Conservation (phyloP, 2,329 filamentous ascomycete genomes). For the Trichothecium sympodiale region DNA sequence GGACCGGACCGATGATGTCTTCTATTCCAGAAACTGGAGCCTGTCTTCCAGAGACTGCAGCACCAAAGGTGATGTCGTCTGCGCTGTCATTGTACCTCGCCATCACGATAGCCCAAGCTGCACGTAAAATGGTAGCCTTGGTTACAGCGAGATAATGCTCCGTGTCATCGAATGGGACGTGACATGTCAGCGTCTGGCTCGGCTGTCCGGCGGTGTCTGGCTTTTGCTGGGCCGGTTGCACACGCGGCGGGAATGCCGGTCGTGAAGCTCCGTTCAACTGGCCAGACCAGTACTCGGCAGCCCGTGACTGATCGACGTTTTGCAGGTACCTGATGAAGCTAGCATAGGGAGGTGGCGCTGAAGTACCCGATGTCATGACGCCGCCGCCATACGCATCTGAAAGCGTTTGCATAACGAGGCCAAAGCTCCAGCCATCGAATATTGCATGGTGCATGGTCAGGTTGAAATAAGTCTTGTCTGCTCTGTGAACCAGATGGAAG, state of each 20-base stretch:
- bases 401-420: conserved; percentile 3
- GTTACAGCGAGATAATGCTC: conserved; percentile 7
- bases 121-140: conserved; percentile 11
- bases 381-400: too few species aligned
- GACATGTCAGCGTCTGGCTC: too few species aligned
- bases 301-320: conserved; percentile 12
- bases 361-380: too few species aligned
- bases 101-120: conserved; percentile 16
- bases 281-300: background rate
- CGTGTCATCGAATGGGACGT: too few species aligned
- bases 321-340: conserved; percentile 30
- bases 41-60: conserved; percentile 12
- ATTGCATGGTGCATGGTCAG: conserved; percentile 68
- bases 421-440: conserved; percentile 68
- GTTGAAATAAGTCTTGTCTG: conserved; percentile 14
- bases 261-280: background rate
- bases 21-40: conserved; percentile 7
- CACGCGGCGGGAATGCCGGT: background rate
- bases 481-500: too few species aligned
- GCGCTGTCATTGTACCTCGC: conserved; percentile 7
- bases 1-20: conserved; percentile 14
- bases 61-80: conserved; percentile 13
- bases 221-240: too few species aligned
- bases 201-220: background rate
- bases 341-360: conserved; percentile 24